phyloP scores from a whole-genome alignment of 2,329 filamentous ascomycete genomes.

The Xylariaceae sp. region DNA sequence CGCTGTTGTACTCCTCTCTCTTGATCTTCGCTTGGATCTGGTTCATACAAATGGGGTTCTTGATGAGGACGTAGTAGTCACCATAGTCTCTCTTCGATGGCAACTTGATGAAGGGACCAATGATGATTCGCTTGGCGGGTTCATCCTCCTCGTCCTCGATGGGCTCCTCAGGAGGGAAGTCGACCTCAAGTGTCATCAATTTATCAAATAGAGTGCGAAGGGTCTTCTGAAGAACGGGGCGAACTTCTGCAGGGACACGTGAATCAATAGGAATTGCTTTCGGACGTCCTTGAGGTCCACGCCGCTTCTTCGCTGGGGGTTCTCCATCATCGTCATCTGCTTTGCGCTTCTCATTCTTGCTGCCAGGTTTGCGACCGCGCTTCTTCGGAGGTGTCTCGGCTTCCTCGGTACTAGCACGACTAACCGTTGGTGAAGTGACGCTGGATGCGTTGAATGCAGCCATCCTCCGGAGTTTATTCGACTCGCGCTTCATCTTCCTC shows the following conservation, averaged over 20 bases:
- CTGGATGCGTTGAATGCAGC: slow-evolving; percentile 33
- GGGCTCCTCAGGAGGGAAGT: slow-evolving; percentile 54
- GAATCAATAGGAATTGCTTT: slow-evolving; percentile 49
- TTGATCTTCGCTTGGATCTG: slow-evolving; percentile 94
- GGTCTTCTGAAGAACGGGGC: slow-evolving; percentile 73
- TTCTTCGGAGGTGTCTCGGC: slow-evolving; percentile 72
- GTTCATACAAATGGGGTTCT: slow-evolving; percentile 92
- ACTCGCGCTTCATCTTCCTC: slow-evolving; percentile 72
- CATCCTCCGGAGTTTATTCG: slow-evolving; percentile 66
- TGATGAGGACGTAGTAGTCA: slow-evolving; percentile 93
- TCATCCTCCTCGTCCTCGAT: slow-evolving; percentile 55
- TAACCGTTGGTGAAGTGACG: slow-evolving; percentile 74
- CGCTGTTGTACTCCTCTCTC: slow-evolving; percentile 82
- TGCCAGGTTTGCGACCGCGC: slow-evolving; percentile 75
- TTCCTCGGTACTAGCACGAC: slow-evolving; percentile 79
- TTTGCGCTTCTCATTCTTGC: slow-evolving; percentile 81
- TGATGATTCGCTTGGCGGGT: slow-evolving; percentile 70
- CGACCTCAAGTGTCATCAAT: slow-evolving; percentile 80
- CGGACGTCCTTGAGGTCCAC: slow-evolving; percentile 64
- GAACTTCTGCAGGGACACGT: slow-evolving; percentile 64
- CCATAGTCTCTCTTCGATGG: slow-evolving; percentile 86
- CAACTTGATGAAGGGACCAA: slow-evolving; percentile 89
- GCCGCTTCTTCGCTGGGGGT: slow-evolving; percentile 73
- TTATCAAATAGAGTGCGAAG: slow-evolving; percentile 73
- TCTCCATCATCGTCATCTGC: slow-evolving; percentile 74